A percentile compares a stretch with the other conserved stretches of the same genome.
Conservation (phyloP, 1,139 yeast species). For the Yamadazyma triangularis region DNA sequence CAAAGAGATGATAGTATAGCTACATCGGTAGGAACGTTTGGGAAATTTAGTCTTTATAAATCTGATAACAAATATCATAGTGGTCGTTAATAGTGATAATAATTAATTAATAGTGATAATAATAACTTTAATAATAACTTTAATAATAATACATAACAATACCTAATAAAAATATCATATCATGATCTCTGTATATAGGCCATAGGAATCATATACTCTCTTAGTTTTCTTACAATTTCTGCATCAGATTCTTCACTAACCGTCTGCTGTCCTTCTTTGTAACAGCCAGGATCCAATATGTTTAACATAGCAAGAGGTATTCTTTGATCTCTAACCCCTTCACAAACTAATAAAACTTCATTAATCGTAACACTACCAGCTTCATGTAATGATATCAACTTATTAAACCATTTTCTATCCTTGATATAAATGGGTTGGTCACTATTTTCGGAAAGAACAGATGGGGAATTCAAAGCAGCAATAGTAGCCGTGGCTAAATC, state of each 20-base stretch:
- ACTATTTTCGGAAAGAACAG: slow-evolving; percentile 21
- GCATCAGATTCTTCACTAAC: slow-evolving; percentile 23
- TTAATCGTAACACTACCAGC: slow-evolving; percentile 23
- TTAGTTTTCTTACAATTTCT: slow-evolving; percentile 29
- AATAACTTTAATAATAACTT: no score
- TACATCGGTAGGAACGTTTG: slow-evolving; percentile 3
- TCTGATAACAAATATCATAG: not conserved
- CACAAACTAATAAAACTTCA: slow-evolving; percentile 34
- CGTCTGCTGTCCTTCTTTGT: slow-evolving; percentile 13
- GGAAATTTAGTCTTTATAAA: not conserved
- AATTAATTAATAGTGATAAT: no score
- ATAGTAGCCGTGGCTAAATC: slow-evolving; percentile 31
- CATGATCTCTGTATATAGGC: slow-evolving; percentile 13
- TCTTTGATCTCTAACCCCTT: slow-evolving; percentile 38
- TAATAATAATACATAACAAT: not conserved
- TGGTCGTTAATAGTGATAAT: no score
- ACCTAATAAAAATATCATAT: no score
- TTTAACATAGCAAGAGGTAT: slow-evolving; percentile 38
- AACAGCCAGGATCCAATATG: slow-evolving; percentile 31
- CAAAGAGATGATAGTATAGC: slow-evolving; percentile 10
- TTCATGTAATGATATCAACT: slow-evolving; percentile 27
- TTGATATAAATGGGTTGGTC: slow-evolving; percentile 23
- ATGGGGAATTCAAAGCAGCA: slow-evolving; percentile 32
- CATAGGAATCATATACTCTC: slow-evolving; percentile 38
- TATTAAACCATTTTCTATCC: slow-evolving; percentile 40